Conservation (phyloP, 2,329 filamentous ascomycete species). For the Diaporthe sp. region DNA sequence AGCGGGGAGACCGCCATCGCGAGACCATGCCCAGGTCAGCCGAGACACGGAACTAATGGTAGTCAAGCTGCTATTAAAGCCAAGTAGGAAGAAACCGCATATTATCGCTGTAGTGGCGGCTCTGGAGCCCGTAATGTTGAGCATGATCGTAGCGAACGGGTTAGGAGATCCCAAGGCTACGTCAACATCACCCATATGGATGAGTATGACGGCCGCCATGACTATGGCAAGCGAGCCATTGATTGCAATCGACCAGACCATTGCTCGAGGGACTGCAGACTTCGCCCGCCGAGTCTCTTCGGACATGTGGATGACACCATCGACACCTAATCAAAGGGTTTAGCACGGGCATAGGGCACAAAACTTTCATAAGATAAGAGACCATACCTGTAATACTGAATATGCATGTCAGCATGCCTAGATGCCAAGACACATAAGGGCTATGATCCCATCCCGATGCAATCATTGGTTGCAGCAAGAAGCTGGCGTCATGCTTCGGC, state of each 20-base stretch:
- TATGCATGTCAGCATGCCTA: conserved; percentile 48
- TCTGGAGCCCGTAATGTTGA: conserved; percentile 51
- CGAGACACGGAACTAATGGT: conserved; percentile 58
- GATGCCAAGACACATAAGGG: conserved; percentile 42
- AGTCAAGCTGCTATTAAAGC: conserved; percentile 51
- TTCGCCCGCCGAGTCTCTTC: conserved; percentile 56
- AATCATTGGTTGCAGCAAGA: conserved; percentile 22
- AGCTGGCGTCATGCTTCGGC: not conserved
- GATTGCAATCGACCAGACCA: conserved; percentile 53
- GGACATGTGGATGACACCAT: conserved; percentile 59
- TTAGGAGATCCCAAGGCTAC: conserved; percentile 45
- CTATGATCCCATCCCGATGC: conserved; percentile 37
- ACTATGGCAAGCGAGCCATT: conserved; percentile 54
- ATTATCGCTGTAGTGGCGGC: conserved; percentile 53
- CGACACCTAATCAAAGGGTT: conserved; percentile 48
- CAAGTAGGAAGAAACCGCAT: conserved; percentile 48
- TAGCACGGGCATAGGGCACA: not conserved
- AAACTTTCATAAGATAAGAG: not conserved
- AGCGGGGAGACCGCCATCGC: conserved; percentile 50
- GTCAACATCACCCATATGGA: conserved; percentile 53
- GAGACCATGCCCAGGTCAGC: conserved; percentile 59
- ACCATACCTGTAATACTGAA: conserved; percentile 45
- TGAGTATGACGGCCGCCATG: conserved; percentile 54
- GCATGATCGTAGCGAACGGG: conserved; percentile 54
- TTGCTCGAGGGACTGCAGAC: conserved; percentile 56